Evolutionary conservation across 192 early-diverging fungal genomes (phyloP), one percentile per base, ranked within the genome.

Genomic region (Fimicolochytrium jonesii): DNA sequence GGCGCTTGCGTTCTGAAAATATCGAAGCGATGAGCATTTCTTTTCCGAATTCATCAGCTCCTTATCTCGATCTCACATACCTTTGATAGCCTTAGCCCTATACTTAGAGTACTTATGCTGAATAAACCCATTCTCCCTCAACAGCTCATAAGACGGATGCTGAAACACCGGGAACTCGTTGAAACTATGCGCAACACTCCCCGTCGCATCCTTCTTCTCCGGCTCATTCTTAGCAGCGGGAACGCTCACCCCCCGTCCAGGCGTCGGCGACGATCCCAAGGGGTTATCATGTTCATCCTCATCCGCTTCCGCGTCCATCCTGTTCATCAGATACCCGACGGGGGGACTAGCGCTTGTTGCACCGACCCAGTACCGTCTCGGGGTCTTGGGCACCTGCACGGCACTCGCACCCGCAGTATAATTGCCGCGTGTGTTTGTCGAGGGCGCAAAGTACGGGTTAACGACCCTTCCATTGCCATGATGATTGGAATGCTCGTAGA

Each of bases 21-120:
- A 31, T 7, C n/a, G 29, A 22, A 47, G 25, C 2, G 32, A 17
- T n/a, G 28, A 31, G 28, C 5, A 20, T 0, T n/a, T 29, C 20
- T 6, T 30, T 34, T 18, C 34, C 15, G 56, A 54, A 50, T 47
- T 39, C 13, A 9, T 47, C 13, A 13, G 33, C 41, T 41, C 31
- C 10, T 2, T 15, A 11, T 43, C 9, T 42, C n/a, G n/a, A n/a
- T 2, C 22, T 10, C 15, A 46, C 60, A 26, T 63, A 80, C 78
- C 78, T 66, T 86, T 87, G 41, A 95, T 74, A 31, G 95, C 95
- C 78, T 92, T 90, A 56, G 86, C 87, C 64, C 90, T 91, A 77
- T 92, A 98, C 72, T 93, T 90, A 69, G 88, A 83, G 73, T 98
- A 98, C 70, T 92, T 95, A 75, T 95, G 91, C 79, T 98, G 92